phyloP scores from a whole-genome alignment of 495 filamentous ascomycete species.

The Aspergillus cavernicola region DNA sequence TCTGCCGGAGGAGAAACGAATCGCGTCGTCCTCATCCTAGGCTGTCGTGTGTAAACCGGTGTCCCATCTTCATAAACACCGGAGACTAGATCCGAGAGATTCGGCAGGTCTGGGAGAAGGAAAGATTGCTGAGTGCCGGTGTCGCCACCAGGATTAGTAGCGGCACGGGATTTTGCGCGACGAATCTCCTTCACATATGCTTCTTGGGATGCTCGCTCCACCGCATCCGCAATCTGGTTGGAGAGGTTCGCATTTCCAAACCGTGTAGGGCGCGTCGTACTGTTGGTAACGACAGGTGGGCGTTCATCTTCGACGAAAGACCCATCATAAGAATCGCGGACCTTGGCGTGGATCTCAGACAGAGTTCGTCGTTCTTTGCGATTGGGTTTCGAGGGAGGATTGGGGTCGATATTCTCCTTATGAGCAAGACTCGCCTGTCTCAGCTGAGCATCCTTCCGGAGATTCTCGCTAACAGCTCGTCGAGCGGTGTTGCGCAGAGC shows the following conservation, averaged over 20 bases:
- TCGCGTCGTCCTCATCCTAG: slow-evolving; percentile 50
- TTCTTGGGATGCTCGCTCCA: slow-evolving; percentile 43
- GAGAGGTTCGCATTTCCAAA: slow-evolving; percentile 48
- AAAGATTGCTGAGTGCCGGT: slow-evolving; percentile 56
- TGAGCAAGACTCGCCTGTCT: slow-evolving; percentile 42
- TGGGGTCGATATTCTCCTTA: slow-evolving; percentile 44
- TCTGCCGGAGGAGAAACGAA: slow-evolving; percentile 49
- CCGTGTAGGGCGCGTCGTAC: slow-evolving; percentile 48
- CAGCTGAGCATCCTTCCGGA: slow-evolving; percentile 44
- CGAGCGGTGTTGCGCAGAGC: slow-evolving; percentile 24
- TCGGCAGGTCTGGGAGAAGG: slow-evolving; percentile 63
- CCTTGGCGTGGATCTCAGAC: slow-evolving; percentile 53
- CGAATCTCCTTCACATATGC: slow-evolving; percentile 37
- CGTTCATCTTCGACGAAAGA: slow-evolving; percentile 50
- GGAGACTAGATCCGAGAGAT: slow-evolving; percentile 68
- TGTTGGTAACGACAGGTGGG: slow-evolving; percentile 44
- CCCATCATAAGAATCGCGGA: slow-evolving; percentile 52
- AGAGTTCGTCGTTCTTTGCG: slow-evolving; percentile 41
- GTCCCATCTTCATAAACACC: slow-evolving; percentile 65
- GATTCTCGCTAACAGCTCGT: slow-evolving; percentile 36
- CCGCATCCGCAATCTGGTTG: slow-evolving; percentile 41
- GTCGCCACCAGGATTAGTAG: slow-evolving; percentile 30
- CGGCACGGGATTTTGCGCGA: slow-evolving; percentile 25
- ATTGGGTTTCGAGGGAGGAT: slow-evolving; percentile 27
- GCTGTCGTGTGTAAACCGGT: slow-evolving; percentile 54